Base-by-base conservation (phyloP, 1,139 yeast genomes). In the Entelexis sorbosivorans region DNA sequence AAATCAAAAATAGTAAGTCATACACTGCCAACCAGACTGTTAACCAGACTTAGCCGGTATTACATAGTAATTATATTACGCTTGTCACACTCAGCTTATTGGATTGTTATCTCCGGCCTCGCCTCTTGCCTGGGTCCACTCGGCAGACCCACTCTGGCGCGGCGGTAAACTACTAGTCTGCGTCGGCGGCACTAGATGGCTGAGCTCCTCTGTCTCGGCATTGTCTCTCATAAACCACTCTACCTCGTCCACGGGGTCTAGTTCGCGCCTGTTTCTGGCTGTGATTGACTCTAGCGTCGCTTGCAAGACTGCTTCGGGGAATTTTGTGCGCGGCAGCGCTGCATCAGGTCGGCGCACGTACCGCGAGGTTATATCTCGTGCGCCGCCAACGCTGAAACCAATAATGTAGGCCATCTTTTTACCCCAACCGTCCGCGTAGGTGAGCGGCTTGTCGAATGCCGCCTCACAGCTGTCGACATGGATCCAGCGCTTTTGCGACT, bases 401-500 rank as follows among this genome's bases (percentile, higher is more conserved):
- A 89, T 68, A 3, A 81, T 84, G 67, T 84, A 86, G 50, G 95
- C 82, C 97, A 89, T 89, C 56, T 77, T 77, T 68, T 89, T 89
- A 38, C 93, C 95, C 97, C 97, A 89, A 44, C 94, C 94, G 38
- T 75, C 73, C 47, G 81, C 76, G 61, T 89, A 89, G 29, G 88
- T 69, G 35, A 71, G 65, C 0, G 97, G 96, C 57, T 85, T 79
- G 64, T 89, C 95, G 66, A 73, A 86, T 0, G 87, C 81, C 39
- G 79, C 82, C 61, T 89, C 98, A 64, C 97, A 89, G 5, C 89
- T 78, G 61, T 89, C 98, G 28, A 85, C 71, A 65, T 89, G 97
- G 28, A 88, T 73, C 97, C 97, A 89, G 52, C 88, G 69, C 47
- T 73, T 65, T 57, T 77, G 71, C 20, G 69, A 63, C 0, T 63